phyloP scores from a whole-genome alignment of 2,329 filamentous ascomycete species.

The Nectriaceae sp. region DNA sequence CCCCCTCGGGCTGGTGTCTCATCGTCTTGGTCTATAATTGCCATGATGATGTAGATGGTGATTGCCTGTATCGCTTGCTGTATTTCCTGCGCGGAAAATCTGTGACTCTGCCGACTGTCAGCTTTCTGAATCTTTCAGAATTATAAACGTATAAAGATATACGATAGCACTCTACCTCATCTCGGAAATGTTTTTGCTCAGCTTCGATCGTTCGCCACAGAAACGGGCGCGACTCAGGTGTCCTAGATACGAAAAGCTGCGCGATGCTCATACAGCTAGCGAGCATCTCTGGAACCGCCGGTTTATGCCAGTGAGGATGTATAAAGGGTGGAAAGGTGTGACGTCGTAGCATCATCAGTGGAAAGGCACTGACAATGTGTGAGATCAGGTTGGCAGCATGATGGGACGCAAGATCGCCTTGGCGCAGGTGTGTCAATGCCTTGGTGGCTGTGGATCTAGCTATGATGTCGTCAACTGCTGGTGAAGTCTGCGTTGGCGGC shows the following conservation, averaged over 20 bases:
- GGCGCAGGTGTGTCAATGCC: slow-evolving; percentile 16
- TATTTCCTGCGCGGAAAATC: slow-evolving; percentile 7
- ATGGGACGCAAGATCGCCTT: slow-evolving; percentile 6
- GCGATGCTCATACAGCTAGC: slow-evolving; percentile 29
- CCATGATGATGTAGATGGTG: slow-evolving; percentile 34
- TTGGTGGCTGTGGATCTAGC: neutral
- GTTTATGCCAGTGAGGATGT: slow-evolving; percentile 27
- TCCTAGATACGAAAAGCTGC: slow-evolving; percentile 25
- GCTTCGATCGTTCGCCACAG: slow-evolving; percentile 28
- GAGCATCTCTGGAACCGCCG: slow-evolving; percentile 20
- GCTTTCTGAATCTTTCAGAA: neutral
- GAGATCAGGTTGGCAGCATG: slow-evolving; percentile 24
- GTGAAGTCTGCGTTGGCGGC: neutral
- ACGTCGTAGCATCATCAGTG: slow-evolving; percentile 33
- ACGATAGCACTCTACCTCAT: slow-evolving; percentile 15
- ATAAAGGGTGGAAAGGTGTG: slow-evolving; percentile 35
- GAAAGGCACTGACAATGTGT: slow-evolving; percentile 29
- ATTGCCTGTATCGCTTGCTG: slow-evolving; percentile 25
- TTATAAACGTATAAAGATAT: neutral
- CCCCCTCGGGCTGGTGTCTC: slow-evolving; percentile 5
- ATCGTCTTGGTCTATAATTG: slow-evolving; percentile 20
- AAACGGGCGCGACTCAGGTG: slow-evolving; percentile 22
- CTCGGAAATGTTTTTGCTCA: slow-evolving; percentile 24
- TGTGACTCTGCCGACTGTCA: slow-evolving; percentile 7
- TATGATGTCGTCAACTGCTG: neutral